These are phyloP conservation scores for Xylariaceae sp. DNA, from an alignment of 2,329 filamentous ascomycete species.

Conservation along the genomic window DNA sequence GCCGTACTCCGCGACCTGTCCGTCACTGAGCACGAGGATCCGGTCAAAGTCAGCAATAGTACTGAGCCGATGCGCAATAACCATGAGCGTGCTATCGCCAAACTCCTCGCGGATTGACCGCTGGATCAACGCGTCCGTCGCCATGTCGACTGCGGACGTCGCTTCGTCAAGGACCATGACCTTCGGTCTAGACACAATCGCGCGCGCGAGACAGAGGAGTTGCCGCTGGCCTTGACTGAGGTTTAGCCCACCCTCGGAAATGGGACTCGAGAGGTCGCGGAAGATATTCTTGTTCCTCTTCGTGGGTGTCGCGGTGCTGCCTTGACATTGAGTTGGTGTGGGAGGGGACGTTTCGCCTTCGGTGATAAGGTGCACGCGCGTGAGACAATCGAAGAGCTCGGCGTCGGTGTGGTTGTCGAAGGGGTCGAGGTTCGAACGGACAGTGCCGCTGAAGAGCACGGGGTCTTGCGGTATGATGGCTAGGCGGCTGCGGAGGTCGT, in stretches of 20 bases:
- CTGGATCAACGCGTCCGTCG: slow-evolving; percentile 70
- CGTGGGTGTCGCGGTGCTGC: slow-evolving; percentile 31
- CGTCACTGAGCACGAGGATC: slow-evolving; percentile 67
- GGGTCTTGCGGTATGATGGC: slow-evolving; percentile 80
- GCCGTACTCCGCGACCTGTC: slow-evolving; percentile 64
- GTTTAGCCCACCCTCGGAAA: slow-evolving; percentile 70
- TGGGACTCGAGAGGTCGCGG: slow-evolving; percentile 55
- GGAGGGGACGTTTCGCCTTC: slow-evolving; percentile 32
- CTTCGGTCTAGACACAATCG: slow-evolving; percentile 67
- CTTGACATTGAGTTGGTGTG: slow-evolving; percentile 32
- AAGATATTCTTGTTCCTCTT: slow-evolving; percentile 63
- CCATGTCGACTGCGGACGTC: slow-evolving; percentile 74
- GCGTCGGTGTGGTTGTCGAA: slow-evolving; percentile 66
- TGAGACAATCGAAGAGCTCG: slow-evolving; percentile 65
- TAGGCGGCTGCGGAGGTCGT: slow-evolving; percentile 67
- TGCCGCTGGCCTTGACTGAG: slow-evolving; percentile 74
- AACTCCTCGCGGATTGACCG: slow-evolving; percentile 70
- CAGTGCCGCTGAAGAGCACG: slow-evolving; percentile 74
- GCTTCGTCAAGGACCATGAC: slow-evolving; percentile 80
- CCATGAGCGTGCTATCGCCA: slow-evolving; percentile 59
- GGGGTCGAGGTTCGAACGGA: slow-evolving; percentile 73
- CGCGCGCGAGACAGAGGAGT: slow-evolving; percentile 69
- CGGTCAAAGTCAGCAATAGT: slow-evolving; percentile 75
- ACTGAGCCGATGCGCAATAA: slow-evolving; percentile 72
- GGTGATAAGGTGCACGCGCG: slow-evolving; percentile 63